These are phyloP conservation scores for Dacryopinax primogenitus DNA, from an alignment of 768 basidiomycete species.

Conservation along the genomic window DNA sequence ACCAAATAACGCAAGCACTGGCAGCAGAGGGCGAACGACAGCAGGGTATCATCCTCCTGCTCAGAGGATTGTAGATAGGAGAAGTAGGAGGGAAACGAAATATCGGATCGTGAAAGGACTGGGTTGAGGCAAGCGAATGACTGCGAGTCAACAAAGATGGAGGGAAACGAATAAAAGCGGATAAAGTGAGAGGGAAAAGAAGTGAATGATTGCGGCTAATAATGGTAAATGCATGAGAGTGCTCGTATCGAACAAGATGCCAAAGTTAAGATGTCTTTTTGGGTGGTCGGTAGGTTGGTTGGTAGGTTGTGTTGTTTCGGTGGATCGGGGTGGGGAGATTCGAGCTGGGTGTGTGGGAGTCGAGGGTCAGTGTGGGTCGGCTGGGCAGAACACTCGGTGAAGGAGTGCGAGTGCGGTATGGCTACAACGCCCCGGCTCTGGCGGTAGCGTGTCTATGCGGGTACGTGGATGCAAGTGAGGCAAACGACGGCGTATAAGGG, in stretches of 20 bases:
- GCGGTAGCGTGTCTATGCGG: slow-evolving; percentile 7
- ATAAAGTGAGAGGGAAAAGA: neutral
- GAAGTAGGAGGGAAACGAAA: no score
- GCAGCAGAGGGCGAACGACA: slow-evolving; percentile 1
- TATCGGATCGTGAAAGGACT: no score
- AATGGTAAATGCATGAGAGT: neutral
- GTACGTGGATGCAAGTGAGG: neutral
- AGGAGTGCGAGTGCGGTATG: neutral
- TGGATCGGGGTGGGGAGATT: neutral
- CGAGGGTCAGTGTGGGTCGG: neutral
- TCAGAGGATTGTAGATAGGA: no score
- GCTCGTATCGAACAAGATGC: neutral
- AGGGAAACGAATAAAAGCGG: neutral
- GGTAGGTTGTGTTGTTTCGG: neutral
- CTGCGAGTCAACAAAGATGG: no score
- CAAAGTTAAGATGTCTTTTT: neutral
- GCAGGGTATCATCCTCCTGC: neutral
- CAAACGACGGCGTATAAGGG: no score
- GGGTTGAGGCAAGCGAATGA: no score
- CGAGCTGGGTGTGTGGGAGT: neutral
- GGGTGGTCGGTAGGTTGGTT: neutral
- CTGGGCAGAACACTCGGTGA: no score
- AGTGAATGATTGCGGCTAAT: neutral
- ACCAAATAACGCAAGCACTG: neutral
- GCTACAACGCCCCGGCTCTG: slow-evolving; percentile 8